phyloP scores from a whole-genome alignment of 2,329 filamentous ascomycete genomes.

The Cytospora chrysosperma region DNA sequence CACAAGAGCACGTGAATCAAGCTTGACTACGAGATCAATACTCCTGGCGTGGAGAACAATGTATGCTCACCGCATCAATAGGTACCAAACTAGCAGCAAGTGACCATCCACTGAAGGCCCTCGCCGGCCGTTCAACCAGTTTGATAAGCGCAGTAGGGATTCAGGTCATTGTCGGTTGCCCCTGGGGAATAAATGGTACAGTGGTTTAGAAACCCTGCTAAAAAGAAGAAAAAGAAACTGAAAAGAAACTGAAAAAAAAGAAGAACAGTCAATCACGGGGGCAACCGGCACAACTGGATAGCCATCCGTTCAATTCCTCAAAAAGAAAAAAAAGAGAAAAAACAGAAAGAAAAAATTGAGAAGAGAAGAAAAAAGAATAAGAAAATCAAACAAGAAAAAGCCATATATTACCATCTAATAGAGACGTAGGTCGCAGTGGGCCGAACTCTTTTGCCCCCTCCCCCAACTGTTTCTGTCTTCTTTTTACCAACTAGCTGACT shows the following conservation, averaged over 20 bases:
- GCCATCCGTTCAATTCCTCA: background rate
- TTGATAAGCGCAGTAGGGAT: background rate
- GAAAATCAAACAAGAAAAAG: background rate
- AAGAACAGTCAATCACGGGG: background rate
- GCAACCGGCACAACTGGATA: background rate
- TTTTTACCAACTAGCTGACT: too few species aligned
- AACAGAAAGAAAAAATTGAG: too few species aligned
- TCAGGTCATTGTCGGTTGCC: background rate
- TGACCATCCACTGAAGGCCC: background rate
- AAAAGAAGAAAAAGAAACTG: background rate
- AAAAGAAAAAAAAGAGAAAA: background rate
- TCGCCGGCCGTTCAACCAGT: background rate
- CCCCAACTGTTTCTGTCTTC: too few species aligned
- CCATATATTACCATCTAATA: background rate
- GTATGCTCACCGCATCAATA: background rate
- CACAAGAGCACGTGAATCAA: background rate
- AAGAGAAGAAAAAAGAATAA: background rate
- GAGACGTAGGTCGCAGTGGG: background rate
- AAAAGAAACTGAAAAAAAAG: background rate
- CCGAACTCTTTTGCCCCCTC: background rate
- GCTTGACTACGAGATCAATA: background rate
- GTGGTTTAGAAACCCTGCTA: background rate
- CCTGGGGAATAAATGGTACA: background rate
- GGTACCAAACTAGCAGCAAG: background rate
- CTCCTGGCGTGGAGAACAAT: background rate